Evolutionary conservation across 2,329 filamentous ascomycete genomes (phyloP), one percentile per base, ranked within the genome.

Genomic region (Chlorencoelia australis): DNA sequence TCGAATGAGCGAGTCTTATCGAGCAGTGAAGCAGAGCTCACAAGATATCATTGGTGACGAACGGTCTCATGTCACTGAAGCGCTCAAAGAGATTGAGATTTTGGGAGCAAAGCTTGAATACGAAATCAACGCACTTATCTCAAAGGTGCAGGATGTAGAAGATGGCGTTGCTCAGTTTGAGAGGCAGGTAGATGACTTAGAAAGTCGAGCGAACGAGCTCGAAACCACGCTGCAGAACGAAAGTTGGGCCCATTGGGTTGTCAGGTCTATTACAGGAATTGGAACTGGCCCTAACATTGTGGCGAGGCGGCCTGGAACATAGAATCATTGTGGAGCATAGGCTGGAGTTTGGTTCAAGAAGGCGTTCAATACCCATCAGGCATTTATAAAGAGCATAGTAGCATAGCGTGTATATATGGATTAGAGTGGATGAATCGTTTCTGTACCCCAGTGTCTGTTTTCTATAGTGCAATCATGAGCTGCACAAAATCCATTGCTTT

Each of bases 61-160:
- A 59, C 73, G 79, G 26, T 68, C 69, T 15, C 68, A 72, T 35
- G 64, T 94, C 24, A 73, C 71, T 4, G 84, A 91, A 53, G 71
- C 71, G 11, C 66, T 87, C 42, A 81, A 81, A 56, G 83, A 91
- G 45, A 68, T 95, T 10, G 87, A 94, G 56, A 73, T 81, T 15
- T 65, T 93, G 25, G 76, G 81, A 3, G 85, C 86, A 14, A 88
- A 88, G 59, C 67, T 96, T 37, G 88, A 96, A 52, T 96, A 96
- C 59, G 89, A 95, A 64, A 79, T 95, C 43, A 75, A 81, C 41
- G 76, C 78, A 11, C 65, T 96, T n/a, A 69, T 77, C 32, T 76
- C 79, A 31, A 86, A 86, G 51, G 80, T 94, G 7, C 72, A 83
- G 50, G 89, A 96, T 53, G 82, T 94, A 7, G 87, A 94, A 53